Evolutionary conservation across 352 stramenopile genomes (phyloP), one percentile per base, ranked within the genome.

Genomic region (Phytopythium kandeliae): DNA sequence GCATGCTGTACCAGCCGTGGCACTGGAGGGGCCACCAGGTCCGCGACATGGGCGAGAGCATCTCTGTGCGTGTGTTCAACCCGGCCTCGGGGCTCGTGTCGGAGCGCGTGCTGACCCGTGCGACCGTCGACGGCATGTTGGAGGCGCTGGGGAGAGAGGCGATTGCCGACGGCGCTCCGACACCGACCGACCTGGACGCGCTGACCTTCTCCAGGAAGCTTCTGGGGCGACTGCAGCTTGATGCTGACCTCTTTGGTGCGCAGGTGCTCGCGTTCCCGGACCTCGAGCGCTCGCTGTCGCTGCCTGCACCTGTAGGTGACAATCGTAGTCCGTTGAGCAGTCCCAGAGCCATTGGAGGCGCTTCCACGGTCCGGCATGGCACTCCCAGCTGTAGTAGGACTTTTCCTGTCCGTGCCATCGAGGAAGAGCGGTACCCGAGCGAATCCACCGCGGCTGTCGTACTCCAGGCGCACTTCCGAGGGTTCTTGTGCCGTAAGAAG

Each of bases 211-310:
- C 61, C 19, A 69, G 69, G 31, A 34, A 61, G 1, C 35, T 86
- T 13, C 45, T 88, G 24, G 15, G 53, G 10, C 59, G 62, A 2
- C 51, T 88, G 43, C 59, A 76, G 38, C 54, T 88, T 31, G 74
- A 86, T n/a, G 63, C 84, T 15, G 66, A 85, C 24, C 54, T 79
- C 26, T 80, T 74, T 56, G 72, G 66, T 0, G 56, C 74, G 19
- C 74, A 88, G 35, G 60, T 84, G 28, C 66, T 88, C 30, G 40
- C 67, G 1, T 86, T 88, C 26, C 74, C 77, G 1, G 53, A 48
- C 5, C 52, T 88, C 7, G 74, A 79, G 34, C 54, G 51, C 15
- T 46, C 41, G 25, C 55, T 37, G 19, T n/a, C 44, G 3, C 10
- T 25, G 25, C 45, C 25, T 6, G 17, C 44, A 19, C 16, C 45